phyloP scores from a whole-genome alignment of 176 grass and related monocot species.

The Bromus sterilis region DNA sequence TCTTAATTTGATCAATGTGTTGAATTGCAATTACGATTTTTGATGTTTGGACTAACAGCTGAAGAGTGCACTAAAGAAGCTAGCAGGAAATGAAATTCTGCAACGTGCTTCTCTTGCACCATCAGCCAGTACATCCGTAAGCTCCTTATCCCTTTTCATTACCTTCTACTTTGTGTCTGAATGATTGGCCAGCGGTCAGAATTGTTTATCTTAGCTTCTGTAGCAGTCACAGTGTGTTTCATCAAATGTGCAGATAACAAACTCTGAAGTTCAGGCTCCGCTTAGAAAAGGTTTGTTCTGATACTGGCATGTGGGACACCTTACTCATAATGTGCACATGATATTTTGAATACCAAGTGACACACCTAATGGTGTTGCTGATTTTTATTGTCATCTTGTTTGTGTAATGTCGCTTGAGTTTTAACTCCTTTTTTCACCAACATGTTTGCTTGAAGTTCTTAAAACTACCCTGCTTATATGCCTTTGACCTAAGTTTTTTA shows the following conservation, averaged over 20 bases:
- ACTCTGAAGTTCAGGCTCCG: conserved; percentile 22
- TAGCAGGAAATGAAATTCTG: neutral
- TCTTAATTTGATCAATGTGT: conserved; percentile 1
- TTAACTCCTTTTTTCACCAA: neutral
- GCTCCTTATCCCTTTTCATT: conserved; percentile 16
- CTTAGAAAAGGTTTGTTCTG: conserved; percentile 44
- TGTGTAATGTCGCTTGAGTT: neutral
- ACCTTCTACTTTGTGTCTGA: conserved; percentile 8
- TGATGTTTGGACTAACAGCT: conserved; percentile 23
- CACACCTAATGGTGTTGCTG: neutral
- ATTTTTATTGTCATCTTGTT: neutral
- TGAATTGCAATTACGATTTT: conserved; percentile 6
- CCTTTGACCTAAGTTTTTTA: neutral
- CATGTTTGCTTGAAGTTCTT: conserved; percentile 14
- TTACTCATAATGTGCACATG: neutral
- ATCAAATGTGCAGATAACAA: conserved; percentile 32
- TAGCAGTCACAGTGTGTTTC: neutral
- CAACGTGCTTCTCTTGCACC: conserved; percentile 33
- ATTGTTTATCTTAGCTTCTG: neutral
- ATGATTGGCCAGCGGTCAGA: neutral
- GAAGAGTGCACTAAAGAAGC: conserved; percentile 45
- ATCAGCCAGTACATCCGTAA: conserved; percentile 27
- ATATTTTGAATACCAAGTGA: neutral
- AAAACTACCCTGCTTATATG: neutral
- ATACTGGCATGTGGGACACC: neutral